These are phyloP conservation scores for Coemansia sp. DNA, from an alignment of 192 early-diverging fungal genomes.

Conservation along the genomic window DNA sequence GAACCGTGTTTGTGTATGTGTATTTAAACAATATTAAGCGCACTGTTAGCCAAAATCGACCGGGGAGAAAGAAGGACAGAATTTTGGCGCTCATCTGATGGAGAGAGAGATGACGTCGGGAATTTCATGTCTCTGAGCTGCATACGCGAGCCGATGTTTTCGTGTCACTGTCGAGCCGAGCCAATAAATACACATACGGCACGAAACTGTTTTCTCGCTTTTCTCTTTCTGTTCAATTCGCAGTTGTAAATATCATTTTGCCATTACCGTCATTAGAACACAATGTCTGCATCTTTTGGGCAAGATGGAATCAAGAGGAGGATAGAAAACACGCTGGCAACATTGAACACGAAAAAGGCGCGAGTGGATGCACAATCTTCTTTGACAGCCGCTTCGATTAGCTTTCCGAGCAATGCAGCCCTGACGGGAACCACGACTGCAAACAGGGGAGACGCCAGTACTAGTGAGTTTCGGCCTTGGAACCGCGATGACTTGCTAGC, in stretches of 20 bases:
- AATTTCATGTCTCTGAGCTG: no score
- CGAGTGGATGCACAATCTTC: slow-evolving; percentile 7
- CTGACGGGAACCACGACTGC: neutral
- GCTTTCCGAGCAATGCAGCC: neutral
- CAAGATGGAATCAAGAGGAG: slow-evolving; percentile 36
- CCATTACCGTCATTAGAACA: neutral
- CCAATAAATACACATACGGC: neutral
- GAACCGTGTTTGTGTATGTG: neutral
- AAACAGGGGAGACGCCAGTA: neutral
- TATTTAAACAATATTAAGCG: no score
- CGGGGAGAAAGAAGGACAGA: no score
- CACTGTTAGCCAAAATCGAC: no score
- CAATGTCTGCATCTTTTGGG: slow-evolving; percentile 34
- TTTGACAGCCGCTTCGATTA: neutral
- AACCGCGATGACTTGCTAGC: slow-evolving; percentile 45
- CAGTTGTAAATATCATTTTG: slow-evolving; percentile 9
- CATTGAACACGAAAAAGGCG: slow-evolving; percentile 28
- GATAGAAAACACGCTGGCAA: slow-evolving; percentile 38
- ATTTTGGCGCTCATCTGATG: no score
- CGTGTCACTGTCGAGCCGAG: neutral
- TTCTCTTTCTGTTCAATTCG: neutral
- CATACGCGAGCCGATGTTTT: no score
- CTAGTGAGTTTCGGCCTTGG: slow-evolving; percentile 50
- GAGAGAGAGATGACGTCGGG: no score
- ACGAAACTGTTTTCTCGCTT: neutral